Percentiles rank a stretch among this genome's conserved stretches.
Evolutionary conservation across 495 filamentous ascomycete genomes (phyloP).

Genomic region (Xylaria longipes): DNA sequence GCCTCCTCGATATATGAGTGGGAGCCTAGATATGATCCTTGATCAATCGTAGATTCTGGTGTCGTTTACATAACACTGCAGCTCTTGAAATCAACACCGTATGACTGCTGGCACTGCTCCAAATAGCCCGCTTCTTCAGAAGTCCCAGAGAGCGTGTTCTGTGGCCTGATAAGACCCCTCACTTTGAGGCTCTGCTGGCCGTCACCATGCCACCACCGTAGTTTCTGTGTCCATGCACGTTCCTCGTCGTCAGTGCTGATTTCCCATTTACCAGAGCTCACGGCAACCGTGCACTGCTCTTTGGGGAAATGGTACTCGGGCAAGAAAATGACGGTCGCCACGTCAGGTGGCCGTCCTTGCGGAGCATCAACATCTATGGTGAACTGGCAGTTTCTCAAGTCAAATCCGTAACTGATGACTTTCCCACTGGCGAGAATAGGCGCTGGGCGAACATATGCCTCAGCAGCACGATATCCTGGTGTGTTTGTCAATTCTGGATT

Average conservation of each 20-base stretch:
- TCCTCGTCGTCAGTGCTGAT: constrained; percentile 74
- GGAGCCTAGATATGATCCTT: background rate
- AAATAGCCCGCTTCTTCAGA: constrained; percentile 55
- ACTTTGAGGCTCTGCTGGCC: constrained; percentile 83
- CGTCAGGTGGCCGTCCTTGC: constrained; percentile 57
- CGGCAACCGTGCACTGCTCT: constrained; percentile 67
- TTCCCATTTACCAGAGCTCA: constrained; percentile 88
- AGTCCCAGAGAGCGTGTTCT: constrained; percentile 44
- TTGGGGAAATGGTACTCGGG: constrained; percentile 94
- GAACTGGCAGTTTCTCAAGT: constrained; percentile 77
- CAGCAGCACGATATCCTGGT: constrained; percentile 84
- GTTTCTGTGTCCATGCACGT: constrained; percentile 68
- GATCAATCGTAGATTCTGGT: background rate
- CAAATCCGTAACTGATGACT: constrained; percentile 74
- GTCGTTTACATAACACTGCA: constrained; percentile 52
- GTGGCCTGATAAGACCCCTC: constrained; percentile 67
- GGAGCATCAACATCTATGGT: constrained; percentile 66
- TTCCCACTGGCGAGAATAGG: constrained; percentile 77
- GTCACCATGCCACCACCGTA: constrained; percentile 90
- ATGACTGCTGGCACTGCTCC: constrained; percentile 52
- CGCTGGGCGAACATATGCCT: constrained; percentile 88
- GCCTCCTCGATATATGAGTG: background rate
- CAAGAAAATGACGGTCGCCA: constrained; percentile 83
- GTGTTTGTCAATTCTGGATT: constrained; percentile 60
- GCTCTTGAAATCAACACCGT: constrained; percentile 40